Conservation (phyloP, 805 yeast genomes). For the Pichia manshurica region DNA sequence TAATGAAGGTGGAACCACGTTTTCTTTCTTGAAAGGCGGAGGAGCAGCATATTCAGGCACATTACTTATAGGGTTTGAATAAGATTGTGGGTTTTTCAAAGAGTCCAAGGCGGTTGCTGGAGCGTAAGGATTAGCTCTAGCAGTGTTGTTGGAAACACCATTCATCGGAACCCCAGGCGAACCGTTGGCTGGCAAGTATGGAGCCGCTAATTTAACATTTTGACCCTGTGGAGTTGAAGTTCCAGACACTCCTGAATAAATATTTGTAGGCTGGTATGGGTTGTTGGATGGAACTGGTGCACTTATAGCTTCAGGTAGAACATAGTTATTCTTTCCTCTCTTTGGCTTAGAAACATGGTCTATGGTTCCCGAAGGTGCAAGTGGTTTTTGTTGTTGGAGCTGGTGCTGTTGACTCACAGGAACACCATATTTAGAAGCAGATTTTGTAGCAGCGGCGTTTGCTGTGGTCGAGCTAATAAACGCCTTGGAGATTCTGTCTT, state of each 20-base stretch:
- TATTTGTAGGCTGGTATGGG: constrained; percentile 1
- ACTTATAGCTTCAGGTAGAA: constrained; percentile 6
- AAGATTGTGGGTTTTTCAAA: constrained; percentile 19
- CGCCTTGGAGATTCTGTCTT: constrained; percentile 73
- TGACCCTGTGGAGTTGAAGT: neutral
- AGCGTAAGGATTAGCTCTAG: constrained; percentile 30
- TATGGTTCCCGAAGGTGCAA: neutral
- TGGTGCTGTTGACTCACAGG: constrained; percentile 8
- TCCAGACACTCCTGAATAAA: neutral
- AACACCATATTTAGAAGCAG: constrained; percentile 4
- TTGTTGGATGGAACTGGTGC: neutral
- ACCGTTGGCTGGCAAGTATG: constrained; percentile 1
- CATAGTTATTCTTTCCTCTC: constrained; percentile 17
- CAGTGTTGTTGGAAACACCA: constrained; percentile 13
- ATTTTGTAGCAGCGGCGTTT: constrained; percentile 9
- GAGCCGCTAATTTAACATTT: neutral
- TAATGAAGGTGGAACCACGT: constrained; percentile 20
- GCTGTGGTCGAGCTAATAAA: constrained; percentile 24
- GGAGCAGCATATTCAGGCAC: constrained; percentile 24
- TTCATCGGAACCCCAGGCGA: neutral
- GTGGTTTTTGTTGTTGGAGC: neutral
- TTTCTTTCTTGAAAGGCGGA: constrained; percentile 17
- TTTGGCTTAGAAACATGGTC: neutral
- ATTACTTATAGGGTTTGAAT: neutral
- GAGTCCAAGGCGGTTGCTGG: constrained; percentile 33